phyloP scores from a whole-genome alignment of 306 rosid genomes.

The Quercus wislizeni region DNA sequence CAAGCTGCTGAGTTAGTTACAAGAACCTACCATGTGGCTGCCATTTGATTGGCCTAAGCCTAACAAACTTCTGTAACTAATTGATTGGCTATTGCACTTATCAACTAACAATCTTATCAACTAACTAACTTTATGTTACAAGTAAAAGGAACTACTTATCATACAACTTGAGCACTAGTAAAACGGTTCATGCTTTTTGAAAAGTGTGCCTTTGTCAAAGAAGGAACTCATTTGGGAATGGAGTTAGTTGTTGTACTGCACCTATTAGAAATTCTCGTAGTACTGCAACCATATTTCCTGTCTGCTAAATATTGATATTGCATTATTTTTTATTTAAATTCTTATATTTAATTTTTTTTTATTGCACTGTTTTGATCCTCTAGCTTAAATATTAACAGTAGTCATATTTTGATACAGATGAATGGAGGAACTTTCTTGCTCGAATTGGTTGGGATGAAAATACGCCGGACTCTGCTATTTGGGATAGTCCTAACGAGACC shows the following conservation, averaged over 20 bases:
- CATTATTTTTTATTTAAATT: not conserved
- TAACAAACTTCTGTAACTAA: no score
- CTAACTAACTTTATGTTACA: no score
- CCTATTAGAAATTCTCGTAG: not conserved
- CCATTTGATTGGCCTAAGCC: no score
- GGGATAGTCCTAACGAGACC: constrained; percentile 56
- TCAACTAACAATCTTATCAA: no score
- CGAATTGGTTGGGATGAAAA: constrained; percentile 83
- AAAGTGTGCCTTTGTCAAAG: no score
- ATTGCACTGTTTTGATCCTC: not conserved
- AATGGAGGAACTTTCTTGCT: constrained; percentile 91
- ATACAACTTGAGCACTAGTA: no score
- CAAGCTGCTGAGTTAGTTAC: no score
- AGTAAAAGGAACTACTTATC: no score
- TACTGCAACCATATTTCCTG: not conserved
- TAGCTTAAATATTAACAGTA: not conserved
- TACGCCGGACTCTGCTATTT: constrained; percentile 56
- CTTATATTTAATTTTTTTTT: not conserved
- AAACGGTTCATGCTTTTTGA: no score
- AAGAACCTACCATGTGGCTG: no score
- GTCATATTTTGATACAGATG: constrained; percentile 49
- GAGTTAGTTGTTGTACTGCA: not conserved
- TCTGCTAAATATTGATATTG: not conserved
- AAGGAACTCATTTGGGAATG: no score
- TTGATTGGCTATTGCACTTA: no score